These are phyloP conservation scores for Apiospora phragmitis DNA, from an alignment of 2,329 filamentous ascomycete genomes.

Conservation along the genomic window DNA sequence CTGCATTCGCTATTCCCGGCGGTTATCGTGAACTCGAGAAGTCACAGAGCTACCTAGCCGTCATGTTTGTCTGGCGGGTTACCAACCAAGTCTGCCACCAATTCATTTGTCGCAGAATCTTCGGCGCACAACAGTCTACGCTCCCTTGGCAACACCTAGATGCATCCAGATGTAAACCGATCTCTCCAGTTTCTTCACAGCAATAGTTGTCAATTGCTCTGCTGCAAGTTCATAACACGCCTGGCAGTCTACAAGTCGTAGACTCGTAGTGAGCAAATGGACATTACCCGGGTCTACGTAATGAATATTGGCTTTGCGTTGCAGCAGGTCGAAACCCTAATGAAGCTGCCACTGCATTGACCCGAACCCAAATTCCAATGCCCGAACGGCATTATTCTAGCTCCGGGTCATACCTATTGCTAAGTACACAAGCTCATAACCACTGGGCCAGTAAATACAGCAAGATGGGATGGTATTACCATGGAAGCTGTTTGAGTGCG, in stretches of 20 bases:
- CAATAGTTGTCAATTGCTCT: background rate
- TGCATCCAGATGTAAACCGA: background rate
- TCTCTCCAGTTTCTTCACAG: background rate
- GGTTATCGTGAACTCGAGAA: background rate
- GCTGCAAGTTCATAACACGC: background rate
- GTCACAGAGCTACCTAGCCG: background rate
- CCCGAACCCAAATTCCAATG: conserved; percentile 7
- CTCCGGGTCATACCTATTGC: background rate
- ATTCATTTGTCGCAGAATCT: background rate
- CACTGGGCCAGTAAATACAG: background rate
- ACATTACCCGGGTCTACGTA: background rate
- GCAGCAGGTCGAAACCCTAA: conserved; percentile 8
- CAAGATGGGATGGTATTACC: background rate
- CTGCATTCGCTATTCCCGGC: background rate
- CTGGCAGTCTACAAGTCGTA: background rate
- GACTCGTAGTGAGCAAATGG: background rate
- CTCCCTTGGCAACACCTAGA: background rate
- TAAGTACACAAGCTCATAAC: no score
- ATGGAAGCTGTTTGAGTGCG: background rate
- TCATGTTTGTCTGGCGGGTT: background rate
- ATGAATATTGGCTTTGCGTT: background rate
- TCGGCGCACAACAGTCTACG: background rate
- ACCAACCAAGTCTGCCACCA: background rate
- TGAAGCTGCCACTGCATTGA: background rate
- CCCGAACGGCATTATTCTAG: background rate